phyloP scores from a whole-genome alignment of 352 stramenopile genomes.

The Phytopythium ostracodes region DNA sequence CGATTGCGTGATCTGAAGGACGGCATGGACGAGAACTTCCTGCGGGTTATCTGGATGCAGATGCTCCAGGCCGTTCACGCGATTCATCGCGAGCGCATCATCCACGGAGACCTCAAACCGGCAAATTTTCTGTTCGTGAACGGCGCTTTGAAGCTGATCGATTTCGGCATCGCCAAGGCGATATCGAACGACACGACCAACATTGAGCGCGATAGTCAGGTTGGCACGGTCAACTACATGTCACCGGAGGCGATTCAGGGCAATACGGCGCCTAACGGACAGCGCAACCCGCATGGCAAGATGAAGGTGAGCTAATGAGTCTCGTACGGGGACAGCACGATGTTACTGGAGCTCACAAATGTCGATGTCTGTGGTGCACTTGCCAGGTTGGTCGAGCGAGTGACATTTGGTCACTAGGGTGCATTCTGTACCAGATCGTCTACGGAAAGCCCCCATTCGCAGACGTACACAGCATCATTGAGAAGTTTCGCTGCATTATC shows the following conservation, averaged over 20 bases:
- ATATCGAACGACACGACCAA: conserved; percentile 97
- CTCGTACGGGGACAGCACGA: background rate
- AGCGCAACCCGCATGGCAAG: conserved; percentile 60
- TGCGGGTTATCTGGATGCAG: conserved; percentile 98
- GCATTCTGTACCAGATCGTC: conserved; percentile 97
- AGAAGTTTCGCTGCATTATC: conserved; percentile 95
- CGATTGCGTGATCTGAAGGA: conserved; percentile 82
- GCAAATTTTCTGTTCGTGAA: conserved; percentile 98
- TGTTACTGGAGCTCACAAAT: background rate
- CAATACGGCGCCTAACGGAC: conserved; percentile 39
- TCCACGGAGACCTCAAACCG: conserved; percentile 94
- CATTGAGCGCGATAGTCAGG: conserved; percentile 94
- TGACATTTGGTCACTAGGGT: conserved; percentile 96
- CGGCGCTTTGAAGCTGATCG: conserved; percentile 95
- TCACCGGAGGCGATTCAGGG: conserved; percentile 90
- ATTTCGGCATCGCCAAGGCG: conserved; percentile 98
- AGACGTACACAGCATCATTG: conserved; percentile 91
- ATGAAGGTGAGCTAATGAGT: conserved; percentile 47
- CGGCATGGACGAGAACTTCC: conserved; percentile 95
- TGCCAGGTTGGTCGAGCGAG: conserved; percentile 83
- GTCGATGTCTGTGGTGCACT: conserved; percentile 8
- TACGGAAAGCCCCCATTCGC: conserved; percentile 95
- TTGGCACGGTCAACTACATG: conserved; percentile 98
- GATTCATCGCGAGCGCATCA: conserved; percentile 96
- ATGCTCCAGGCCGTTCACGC: conserved; percentile 97